phyloP scores from a whole-genome alignment of 305 asterid species.

The Ruellia speciosa region DNA sequence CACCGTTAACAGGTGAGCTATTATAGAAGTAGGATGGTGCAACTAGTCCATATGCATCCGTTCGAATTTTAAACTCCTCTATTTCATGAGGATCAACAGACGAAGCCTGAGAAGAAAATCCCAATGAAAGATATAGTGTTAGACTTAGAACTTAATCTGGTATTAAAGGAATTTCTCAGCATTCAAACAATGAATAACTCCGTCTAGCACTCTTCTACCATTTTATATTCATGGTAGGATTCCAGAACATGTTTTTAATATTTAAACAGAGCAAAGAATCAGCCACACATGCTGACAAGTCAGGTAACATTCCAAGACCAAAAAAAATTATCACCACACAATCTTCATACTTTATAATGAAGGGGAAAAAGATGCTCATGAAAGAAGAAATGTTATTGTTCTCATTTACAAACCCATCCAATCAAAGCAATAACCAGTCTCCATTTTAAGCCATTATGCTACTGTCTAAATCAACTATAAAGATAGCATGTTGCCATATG shows the following conservation, averaged over 20 bases:
- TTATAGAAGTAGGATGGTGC: conserved; percentile 45
- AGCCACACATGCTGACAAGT: no score
- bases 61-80: conserved; percentile 48
- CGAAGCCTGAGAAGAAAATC: conserved; percentile 45
- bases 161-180: no score
- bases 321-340: background rate
- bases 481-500: no score
- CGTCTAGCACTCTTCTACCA: no score
- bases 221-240: no score
- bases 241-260: no score
- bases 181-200: no score
- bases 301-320: background rate
- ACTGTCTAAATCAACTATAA: no score
- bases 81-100: conserved; percentile 50
- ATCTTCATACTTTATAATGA: conserved; percentile 1
- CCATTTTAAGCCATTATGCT: no score
- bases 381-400: conserved; percentile 5
- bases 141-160: background rate
- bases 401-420: conserved; percentile 10
- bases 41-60: conserved; percentile 57
- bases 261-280: no score
- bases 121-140: conserved; percentile 3
- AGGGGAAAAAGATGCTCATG: background rate
- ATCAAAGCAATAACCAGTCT: background rate
- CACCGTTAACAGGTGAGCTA: conserved; percentile 42